Percentiles rank a stretch among this genome's conserved stretches.
phyloP scores from a whole-genome alignment of 108 stramenopile species.

The Cyclotella cryptica region DNA sequence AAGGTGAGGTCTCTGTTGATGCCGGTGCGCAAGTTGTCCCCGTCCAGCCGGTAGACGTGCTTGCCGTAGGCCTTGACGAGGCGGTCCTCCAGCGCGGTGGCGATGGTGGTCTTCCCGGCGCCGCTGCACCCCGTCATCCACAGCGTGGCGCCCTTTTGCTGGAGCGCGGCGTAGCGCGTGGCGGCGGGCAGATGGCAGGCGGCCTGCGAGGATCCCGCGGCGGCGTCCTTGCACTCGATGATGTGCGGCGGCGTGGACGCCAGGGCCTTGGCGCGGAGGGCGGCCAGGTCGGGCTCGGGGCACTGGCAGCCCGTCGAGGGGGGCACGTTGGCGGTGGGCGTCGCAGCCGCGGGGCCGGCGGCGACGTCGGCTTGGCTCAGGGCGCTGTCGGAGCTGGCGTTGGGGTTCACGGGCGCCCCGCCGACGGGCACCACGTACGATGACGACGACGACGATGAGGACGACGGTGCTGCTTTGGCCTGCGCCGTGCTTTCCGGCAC shows the following conservation, averaged over 20 bases:
- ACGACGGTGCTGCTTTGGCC: background rate
- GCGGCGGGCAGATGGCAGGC: constrained; percentile 93
- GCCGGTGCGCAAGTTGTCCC: constrained; percentile 96
- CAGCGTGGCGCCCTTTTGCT: constrained; percentile 97
- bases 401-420: constrained; percentile 20
- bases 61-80: constrained; percentile 94
- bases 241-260: constrained; percentile 94
- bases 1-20: constrained; percentile 97
- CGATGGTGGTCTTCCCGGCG: constrained; percentile 97
- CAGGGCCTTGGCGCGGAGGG: constrained; percentile 79
- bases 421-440: constrained; percentile 21
- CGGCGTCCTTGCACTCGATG: constrained; percentile 95
- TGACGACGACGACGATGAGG: constrained; percentile 6
- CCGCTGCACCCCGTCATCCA: constrained; percentile 99
- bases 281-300: constrained; percentile 65
- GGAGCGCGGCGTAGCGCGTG: constrained; percentile 88
- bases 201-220: constrained; percentile 88
- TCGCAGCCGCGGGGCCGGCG: constrained; percentile 31
- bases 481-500: background rate
- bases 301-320: constrained; percentile 29
- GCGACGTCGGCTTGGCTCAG: constrained; percentile 27
- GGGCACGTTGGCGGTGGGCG: constrained; percentile 14
- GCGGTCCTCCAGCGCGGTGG: constrained; percentile 94
- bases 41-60: constrained; percentile 97
- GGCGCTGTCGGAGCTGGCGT: constrained; percentile 2